phyloP scores from a whole-genome alignment of 1,139 yeast genomes.

The Hyphopichia burtonii region DNA sequence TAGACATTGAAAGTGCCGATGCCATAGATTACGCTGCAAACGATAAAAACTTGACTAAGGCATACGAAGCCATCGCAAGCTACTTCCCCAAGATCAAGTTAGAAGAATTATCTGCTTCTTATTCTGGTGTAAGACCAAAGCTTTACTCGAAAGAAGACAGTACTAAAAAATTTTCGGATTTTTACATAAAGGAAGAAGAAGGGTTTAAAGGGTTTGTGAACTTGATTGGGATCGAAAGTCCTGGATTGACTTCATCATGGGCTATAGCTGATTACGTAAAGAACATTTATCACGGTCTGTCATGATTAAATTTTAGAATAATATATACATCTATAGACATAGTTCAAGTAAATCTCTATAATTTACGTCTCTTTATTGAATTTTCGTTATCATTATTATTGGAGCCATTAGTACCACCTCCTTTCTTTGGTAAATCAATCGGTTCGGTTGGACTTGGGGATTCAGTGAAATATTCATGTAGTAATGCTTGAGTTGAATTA shows the following conservation, averaged over 20 bases:
- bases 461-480: slow-evolving; percentile 70
- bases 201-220: slow-evolving; percentile 80
- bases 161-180: slow-evolving; percentile 59
- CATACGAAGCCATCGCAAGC: slow-evolving; percentile 55
- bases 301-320: background rate
- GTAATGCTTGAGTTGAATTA: slow-evolving; percentile 62
- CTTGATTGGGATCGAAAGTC: slow-evolving; percentile 82
- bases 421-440: slow-evolving; percentile 58
- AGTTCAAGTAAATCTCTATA: background rate
- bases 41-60: slow-evolving; percentile 48
- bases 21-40: slow-evolving; percentile 51
- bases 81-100: slow-evolving; percentile 62
- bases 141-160: slow-evolving; percentile 45
- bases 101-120: slow-evolving; percentile 60
- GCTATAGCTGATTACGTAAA: slow-evolving; percentile 78
- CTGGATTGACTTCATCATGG: slow-evolving; percentile 80
- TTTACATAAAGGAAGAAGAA: slow-evolving; percentile 59
- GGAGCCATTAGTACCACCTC: background rate
- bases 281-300: slow-evolving; percentile 26
- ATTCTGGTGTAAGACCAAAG: slow-evolving; percentile 85
- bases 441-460: slow-evolving; percentile 79
- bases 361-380: background rate
- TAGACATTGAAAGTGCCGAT: slow-evolving; percentile 36
- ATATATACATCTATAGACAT: background rate
- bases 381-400: slow-evolving; percentile 2